Evolutionary conservation across 768 basidiomycete genomes (phyloP).

Genomic region (Tricholoma bakamatsutake): DNA sequence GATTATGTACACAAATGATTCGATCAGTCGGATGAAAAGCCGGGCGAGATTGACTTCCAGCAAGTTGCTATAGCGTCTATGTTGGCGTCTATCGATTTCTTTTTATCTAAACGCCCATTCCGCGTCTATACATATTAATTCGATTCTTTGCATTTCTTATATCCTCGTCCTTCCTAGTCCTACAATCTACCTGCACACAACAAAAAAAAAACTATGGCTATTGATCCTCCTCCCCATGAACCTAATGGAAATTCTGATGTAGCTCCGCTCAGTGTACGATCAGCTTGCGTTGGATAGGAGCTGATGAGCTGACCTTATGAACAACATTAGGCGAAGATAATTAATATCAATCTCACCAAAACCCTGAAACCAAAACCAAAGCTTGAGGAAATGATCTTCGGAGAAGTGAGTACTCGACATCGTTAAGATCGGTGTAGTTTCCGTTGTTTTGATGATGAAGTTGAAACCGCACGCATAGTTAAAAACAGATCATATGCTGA

Average conservation of each 20-base stretch:
- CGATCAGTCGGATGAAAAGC: too few species aligned
- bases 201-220: constrained; percentile 11
- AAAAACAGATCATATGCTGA: constrained; percentile 78
- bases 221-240: constrained; percentile 4
- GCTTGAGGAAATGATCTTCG: constrained; percentile 47
- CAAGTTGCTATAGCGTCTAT: too few species aligned
- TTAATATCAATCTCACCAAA: constrained; percentile 41
- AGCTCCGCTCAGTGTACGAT: constrained; percentile 16
- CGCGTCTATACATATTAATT: background rate
- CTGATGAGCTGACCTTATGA: background rate
- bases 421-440: background rate
- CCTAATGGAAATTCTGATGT: constrained; percentile 4
- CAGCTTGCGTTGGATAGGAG: background rate
- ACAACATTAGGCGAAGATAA: constrained; percentile 52
- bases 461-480: constrained; percentile 25
- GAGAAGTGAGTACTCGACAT: constrained; percentile 35
- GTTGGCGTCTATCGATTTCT: too few species aligned
- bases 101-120: too few species aligned
- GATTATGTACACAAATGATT: too few species aligned
- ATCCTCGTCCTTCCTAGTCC: background rate
- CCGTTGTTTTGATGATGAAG: background rate
- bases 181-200: background rate
- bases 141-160: background rate
- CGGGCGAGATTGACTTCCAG: too few species aligned
- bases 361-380: constrained; percentile 46